Evolutionary conservation across 495 filamentous ascomycete species (phyloP), one percentile per base, ranked within the genome.

Genomic region (Aspergillus indologenus): DNA sequence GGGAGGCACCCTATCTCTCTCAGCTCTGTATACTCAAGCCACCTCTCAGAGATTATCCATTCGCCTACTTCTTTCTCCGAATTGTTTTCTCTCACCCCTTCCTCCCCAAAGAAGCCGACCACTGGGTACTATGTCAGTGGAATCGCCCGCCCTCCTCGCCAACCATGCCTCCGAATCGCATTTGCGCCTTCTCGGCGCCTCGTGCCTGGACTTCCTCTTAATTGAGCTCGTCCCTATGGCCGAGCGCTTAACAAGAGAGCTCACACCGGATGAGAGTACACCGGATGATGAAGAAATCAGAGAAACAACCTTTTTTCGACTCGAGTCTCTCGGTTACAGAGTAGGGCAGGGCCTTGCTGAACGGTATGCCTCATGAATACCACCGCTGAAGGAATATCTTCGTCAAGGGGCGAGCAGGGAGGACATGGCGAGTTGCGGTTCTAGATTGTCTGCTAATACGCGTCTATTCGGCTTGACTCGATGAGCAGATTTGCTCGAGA

Each of bases 221-320:
- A 97, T 98, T 65, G 94, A 98, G 76, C 81, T 98, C 52, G 94
- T 98, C 23, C 94, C 94, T 46, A 88, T 96, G 83, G 90, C 95
- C 3, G 91, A 94, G 71, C 84, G 94, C 54, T 72, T 98, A 19
- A 72, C 78, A 3, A 70, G 66, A 45, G 71, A 81, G 18, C 67
- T 81, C 17, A 54, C 66, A 12, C 54, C 68, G 8, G 62, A 72
- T 7, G 71, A 74, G 18, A 68, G 66, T 44, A 54, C 59, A 55
- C 61, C 84, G 20, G 91, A 95, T 64, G 87, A 91, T 46, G 91
- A 94, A 26, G 87, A 91, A 67, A 77, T 88, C 61, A 77, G 87
- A 49, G 94, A 98, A 65, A 85, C 88, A 17, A 89, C 91, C 42
- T 93, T 90, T 65, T 91, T 84, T 64, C 78, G 92, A 53, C 75